Evolutionary conservation across 2,329 filamentous ascomycete genomes (phyloP), one percentile per base, ranked within the genome.

Genomic region (Cordyceps farinosa): DNA sequence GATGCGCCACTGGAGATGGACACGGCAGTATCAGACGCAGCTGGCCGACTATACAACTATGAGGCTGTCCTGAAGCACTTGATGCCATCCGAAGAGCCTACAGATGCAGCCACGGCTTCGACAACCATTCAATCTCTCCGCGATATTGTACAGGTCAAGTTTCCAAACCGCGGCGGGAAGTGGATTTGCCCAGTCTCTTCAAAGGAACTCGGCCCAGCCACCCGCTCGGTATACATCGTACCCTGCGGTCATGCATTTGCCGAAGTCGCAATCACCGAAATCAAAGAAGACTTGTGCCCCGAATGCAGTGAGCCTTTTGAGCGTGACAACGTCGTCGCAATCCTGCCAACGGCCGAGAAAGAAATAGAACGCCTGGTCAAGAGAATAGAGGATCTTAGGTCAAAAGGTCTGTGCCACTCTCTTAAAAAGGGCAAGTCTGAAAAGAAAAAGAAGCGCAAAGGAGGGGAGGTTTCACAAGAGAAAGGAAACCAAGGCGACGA

Each of bases 231-330:
- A 1, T 99, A 98, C 70, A 71, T 99, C 3, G 91, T 98, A 5
- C 95, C 95, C 0, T 99, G 95, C 71, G 96, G 95, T 0, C 96
- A 99, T 79, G 93, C 91, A 0, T 98, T 98, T 76, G 89, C 91
- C 0, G 92, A 96, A 65, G 87, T 87, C 60, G 92, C 92, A 8
- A 88, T 98, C 67, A 90, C 88, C 68, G 90, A 95, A 75, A 86
- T 96, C n/a, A 73, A 79, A 3, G 88, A 90, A 67, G 79, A 81
- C 34, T 71, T 74, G 0, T 89, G 87, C 63, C 84, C 86, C 0
- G 84, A 94, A 77, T 99, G 95, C 76, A 91, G 89, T 67, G 86
- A 88, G 63, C 70, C 82, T 0, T 97, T 95, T 71, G 84, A 85
- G 29, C 75, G 82, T 30, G 87, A 90, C 36, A 91, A 98, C 69